These are phyloP conservation scores for Wickerhamiella qilinensis DNA, from an alignment of 805 yeast genomes.

Conservation along the genomic window DNA sequence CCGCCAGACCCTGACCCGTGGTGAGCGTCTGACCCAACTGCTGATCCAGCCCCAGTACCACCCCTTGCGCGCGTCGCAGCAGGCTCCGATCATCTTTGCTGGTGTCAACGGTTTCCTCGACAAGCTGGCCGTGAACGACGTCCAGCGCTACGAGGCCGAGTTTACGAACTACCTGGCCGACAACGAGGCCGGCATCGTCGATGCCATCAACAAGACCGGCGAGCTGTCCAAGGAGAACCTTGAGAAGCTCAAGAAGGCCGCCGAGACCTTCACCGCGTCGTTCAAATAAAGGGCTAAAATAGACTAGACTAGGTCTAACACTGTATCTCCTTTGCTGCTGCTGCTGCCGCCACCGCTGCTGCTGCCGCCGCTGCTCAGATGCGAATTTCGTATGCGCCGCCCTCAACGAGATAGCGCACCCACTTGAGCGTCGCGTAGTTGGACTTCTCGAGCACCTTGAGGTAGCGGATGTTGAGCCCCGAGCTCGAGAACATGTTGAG, in stretches of 20 bases:
- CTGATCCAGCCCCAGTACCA: slow-evolving; percentile 94
- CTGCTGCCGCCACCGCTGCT: too few species aligned
- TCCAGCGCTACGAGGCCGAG: slow-evolving; percentile 80
- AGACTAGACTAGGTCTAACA: too few species aligned
- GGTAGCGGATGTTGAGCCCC: slow-evolving; percentile 56
- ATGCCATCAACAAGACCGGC: slow-evolving; percentile 77
- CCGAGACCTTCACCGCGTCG: slow-evolving; percentile 85
- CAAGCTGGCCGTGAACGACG: slow-evolving; percentile 63
- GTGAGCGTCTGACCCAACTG: slow-evolving; percentile 99
- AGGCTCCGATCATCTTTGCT: slow-evolving; percentile 95
- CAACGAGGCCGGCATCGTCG: slow-evolving; percentile 70
- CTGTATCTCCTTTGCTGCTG: too few species aligned
- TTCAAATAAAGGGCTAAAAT: slow-evolving; percentile 31
- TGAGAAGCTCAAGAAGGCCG: slow-evolving; percentile 74
- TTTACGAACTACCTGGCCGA: slow-evolving; percentile 87
- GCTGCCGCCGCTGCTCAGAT: slow-evolving; percentile 23
- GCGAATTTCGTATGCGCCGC: slow-evolving; percentile 72
- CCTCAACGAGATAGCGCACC: slow-evolving; percentile 63
- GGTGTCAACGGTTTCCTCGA: slow-evolving; percentile 99
- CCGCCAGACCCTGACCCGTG: slow-evolving; percentile 96
- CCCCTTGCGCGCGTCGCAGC: slow-evolving; percentile 97
- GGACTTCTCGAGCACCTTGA: slow-evolving; percentile 44
- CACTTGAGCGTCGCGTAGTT: slow-evolving; percentile 66
- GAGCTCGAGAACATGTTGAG: slow-evolving; percentile 63
- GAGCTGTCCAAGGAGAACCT: slow-evolving; percentile 76